phyloP scores from a whole-genome alignment of 306 rosid genomes.

The Mucuna pruriens region DNA sequence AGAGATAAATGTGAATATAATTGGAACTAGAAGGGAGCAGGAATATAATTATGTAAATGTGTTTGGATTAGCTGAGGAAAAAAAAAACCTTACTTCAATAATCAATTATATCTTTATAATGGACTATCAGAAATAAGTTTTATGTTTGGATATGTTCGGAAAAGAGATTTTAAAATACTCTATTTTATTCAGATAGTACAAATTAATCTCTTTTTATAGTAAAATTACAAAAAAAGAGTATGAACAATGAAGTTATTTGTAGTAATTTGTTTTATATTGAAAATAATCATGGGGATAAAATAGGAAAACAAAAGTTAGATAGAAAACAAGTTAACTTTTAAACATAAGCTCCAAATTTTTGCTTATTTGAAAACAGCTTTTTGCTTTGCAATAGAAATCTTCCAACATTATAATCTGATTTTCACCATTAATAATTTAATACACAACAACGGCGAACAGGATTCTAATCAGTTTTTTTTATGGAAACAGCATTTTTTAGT shows the following conservation, averaged over 20 bases:
- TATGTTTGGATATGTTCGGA: neutral
- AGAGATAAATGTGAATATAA: constrained; percentile 19
- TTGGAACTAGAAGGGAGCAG: constrained; percentile 7
- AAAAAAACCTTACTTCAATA: neutral
- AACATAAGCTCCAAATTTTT: neutral
- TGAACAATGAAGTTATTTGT: neutral
- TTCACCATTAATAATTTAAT: neutral
- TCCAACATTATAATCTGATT: neutral
- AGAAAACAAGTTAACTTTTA: neutral
- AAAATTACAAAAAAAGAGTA: neutral
- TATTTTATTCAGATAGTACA: neutral
- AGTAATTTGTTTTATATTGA: neutral
- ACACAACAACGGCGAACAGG: neutral
- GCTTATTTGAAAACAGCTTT: neutral
- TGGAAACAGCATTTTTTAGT: neutral
- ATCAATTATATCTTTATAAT: neutral
- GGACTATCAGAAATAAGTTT: neutral
- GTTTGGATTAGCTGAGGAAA: neutral
- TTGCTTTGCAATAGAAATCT: neutral
- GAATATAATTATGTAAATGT: constrained; percentile 4
- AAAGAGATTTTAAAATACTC: neutral
- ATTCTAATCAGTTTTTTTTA: neutral
- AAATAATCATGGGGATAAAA: neutral
- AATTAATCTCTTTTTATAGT: neutral
- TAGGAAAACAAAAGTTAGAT: neutral